Conservation (phyloP, 345 rosid species). For the Populus deltoides region DNA sequence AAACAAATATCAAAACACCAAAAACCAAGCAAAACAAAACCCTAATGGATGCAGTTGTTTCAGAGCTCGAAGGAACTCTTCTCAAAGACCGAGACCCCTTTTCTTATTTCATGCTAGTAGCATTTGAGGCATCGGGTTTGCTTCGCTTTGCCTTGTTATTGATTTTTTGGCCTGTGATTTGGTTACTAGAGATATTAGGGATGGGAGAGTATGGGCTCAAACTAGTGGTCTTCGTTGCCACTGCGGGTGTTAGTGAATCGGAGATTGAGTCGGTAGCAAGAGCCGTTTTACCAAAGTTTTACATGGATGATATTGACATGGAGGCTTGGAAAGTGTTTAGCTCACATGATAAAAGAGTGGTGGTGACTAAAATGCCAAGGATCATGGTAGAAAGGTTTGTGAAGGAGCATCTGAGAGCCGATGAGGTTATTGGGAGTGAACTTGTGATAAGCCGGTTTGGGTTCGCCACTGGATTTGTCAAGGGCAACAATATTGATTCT, state of each 20-base stretch:
- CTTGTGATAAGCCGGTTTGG: conserved; percentile 62
- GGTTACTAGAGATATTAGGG: conserved; percentile 48
- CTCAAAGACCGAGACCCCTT: conserved; percentile 56
- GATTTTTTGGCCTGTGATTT: conserved; percentile 62
- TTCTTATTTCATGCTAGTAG: conserved; percentile 85
- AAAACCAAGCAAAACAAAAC: background rate
- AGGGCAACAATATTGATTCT: conserved; percentile 18
- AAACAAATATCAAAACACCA: background rate
- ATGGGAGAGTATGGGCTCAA: conserved; percentile 46
- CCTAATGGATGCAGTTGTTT: conserved; percentile 55
- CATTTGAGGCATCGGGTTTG: conserved; percentile 82
- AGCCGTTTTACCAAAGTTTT: conserved; percentile 85
- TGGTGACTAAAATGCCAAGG: conserved; percentile 70
- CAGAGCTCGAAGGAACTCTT: conserved; percentile 77
- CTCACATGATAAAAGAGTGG: conserved; percentile 52
- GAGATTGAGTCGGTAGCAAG: conserved; percentile 82
- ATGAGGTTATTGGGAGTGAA: conserved; percentile 73
- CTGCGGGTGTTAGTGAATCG: conserved; percentile 49
- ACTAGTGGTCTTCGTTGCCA: conserved; percentile 65
- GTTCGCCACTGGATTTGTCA: conserved; percentile 56
- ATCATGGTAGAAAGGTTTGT: conserved; percentile 76
- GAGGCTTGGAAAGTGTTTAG: conserved; percentile 74
- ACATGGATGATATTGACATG: conserved; percentile 65
- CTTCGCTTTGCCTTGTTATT: conserved; percentile 61
- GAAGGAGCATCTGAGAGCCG: conserved; percentile 72